These are phyloP conservation scores for Croton setiger DNA, from an alignment of 441 rosid species.

Conservation along the genomic window DNA sequence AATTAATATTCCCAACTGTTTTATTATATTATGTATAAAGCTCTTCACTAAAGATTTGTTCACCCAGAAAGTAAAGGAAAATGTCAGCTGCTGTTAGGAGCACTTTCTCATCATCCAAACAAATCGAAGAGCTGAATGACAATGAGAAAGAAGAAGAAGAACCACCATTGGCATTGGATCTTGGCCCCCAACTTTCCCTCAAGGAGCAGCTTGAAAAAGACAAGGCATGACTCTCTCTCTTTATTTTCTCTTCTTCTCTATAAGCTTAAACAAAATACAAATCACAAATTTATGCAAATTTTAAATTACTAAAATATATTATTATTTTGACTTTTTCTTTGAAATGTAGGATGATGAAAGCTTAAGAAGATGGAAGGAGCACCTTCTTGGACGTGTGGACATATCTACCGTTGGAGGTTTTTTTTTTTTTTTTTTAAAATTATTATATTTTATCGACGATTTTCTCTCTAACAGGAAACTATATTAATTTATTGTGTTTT, in stretches of 20 bases:
- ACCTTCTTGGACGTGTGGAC: conserved; percentile 35
- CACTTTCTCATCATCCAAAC: conserved; percentile 15
- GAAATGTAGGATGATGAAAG: conserved; percentile 31
- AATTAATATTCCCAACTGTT: not conserved
- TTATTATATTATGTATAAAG: no score
- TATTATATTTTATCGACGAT: no score
- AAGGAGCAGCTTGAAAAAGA: conserved; percentile 40
- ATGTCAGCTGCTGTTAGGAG: conserved; percentile 23
- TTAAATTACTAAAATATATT: no score
- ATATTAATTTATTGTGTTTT: no score
- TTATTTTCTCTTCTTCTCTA: not conserved
- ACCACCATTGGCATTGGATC: conserved; percentile 16
- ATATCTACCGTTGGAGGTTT: conserved; percentile 24
- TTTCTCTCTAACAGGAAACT: no score
- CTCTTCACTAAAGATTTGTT: not conserved
- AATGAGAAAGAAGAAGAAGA: not conserved
- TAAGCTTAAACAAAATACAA: no score
- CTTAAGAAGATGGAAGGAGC: conserved; percentile 39
- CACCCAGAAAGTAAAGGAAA: not conserved
- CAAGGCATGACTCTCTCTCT: conserved; percentile 14
- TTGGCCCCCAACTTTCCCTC: conserved; percentile 29
- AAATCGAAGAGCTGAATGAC: conserved; percentile 10
- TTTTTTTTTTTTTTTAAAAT: no score
- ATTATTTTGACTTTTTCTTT: not conserved
- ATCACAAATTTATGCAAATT: no score